Evolutionary conservation across 2,329 filamentous ascomycete species (phyloP), one percentile per base, ranked within the genome.

Genomic region (Claviceps lovelessii): DNA sequence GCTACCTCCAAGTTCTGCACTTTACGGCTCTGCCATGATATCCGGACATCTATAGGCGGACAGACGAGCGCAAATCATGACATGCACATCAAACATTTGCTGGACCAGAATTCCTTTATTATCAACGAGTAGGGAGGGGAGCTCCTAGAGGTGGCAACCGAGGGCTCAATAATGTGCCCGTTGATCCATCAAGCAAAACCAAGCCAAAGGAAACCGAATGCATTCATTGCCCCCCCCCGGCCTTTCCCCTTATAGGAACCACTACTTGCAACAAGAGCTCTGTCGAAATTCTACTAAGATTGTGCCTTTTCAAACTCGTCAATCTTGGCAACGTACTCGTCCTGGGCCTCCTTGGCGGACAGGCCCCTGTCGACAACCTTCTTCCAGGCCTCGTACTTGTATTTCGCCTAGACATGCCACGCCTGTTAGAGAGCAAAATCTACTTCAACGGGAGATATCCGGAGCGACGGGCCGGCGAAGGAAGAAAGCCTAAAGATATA

Each of bases 311-410:
- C 50, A 65, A 94, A 71, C 64, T 75, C 69, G 70, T 89, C 82
- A 60, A 93, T 81, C 58, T 85, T 73, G 61, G 76, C 75, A 63
- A 94, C 79, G 72, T 95, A 96, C 66, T 79, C 74, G 68, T 81
- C 76, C 79, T 94, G 85, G 23, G 90, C 90, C 60, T 83, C 70
- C 59, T 84, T 77, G 58, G 79, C 65, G 58, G 77, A 80, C 61
- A 82, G 67, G 52, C 77, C 80, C 57, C 83, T 77, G 58, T 90
- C 79, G 64, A 81, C 79, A 58, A 83, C 64, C 66, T 83, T 78
- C 23, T 51, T 55, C 39, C 39, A 55, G 8, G 53, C 53, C 10
- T 55, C 33, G 53, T 55, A 52, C 49, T 46, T 55, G 49, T 23
- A 31, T 17, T 35, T 51, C 6, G 29, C 33, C 53, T 53, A 29